Conservation (phyloP, 148 eudicot species). For the Chenopodium quinoa region DNA sequence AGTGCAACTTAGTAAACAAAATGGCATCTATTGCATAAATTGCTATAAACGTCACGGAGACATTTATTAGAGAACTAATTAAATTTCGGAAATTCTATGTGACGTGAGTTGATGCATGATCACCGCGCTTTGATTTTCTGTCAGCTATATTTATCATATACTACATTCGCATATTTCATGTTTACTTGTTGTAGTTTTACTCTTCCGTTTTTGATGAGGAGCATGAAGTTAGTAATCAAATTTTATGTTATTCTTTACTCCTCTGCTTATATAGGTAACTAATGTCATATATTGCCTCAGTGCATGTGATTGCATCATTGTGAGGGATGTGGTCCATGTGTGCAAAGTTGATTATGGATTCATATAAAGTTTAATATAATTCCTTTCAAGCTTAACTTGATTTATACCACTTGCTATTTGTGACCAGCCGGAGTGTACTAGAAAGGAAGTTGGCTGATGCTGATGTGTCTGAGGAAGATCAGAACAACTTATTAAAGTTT, state of each 20-base stretch:
- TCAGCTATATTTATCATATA: no score
- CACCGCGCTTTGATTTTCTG: not conserved
- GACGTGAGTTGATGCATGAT: not conserved
- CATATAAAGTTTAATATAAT: not conserved
- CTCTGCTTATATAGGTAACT: not conserved
- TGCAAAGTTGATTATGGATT: slow-evolving; percentile 7
- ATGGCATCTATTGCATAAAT: not conserved
- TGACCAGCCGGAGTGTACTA: slow-evolving; percentile 65
- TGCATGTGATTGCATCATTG: not conserved
- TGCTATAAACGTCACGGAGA: not conserved
- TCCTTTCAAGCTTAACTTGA: slow-evolving; percentile 11
- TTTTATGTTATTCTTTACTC: not conserved
- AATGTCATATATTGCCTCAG: not conserved
- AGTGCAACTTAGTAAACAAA: not conserved
- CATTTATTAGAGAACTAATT: not conserved
- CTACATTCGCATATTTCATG: not conserved
- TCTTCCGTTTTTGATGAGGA: not conserved
- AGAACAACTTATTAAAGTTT: slow-evolving; percentile 72
- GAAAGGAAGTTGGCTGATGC: slow-evolving; percentile 90
- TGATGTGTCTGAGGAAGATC: slow-evolving; percentile 96
- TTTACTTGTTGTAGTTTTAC: not conserved
- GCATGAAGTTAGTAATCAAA: not conserved
- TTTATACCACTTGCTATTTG: not conserved
- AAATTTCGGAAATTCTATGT: not conserved
- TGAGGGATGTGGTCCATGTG: not conserved